Evolutionary conservation across 2,329 filamentous ascomycete genomes (phyloP).

Genomic region (Penicillium sp.): DNA sequence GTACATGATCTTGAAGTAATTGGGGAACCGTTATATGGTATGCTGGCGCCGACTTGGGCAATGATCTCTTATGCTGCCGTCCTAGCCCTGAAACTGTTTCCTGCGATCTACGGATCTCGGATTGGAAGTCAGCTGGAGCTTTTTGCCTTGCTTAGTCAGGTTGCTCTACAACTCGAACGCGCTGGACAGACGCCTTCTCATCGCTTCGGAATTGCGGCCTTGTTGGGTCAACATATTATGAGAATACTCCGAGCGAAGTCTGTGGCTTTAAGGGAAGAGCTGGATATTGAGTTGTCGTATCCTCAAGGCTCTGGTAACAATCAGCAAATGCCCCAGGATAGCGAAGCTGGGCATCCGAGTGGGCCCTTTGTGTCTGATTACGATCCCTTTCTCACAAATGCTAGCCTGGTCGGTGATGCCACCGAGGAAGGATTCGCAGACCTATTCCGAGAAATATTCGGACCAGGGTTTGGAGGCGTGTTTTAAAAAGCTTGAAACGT

Average conservation of each 20-base stretch:
- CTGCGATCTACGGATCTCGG: conserved; percentile 17
- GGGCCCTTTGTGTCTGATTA: conserved; percentile 11
- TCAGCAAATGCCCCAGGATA: neutral
- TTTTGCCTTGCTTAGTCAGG: conserved; percentile 25
- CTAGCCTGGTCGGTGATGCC: conserved; percentile 11
- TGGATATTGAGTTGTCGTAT: neutral
- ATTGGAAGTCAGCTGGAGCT: conserved; percentile 25
- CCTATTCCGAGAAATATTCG: conserved; percentile 30
- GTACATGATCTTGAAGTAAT: conserved; percentile 26
- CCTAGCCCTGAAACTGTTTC: conserved; percentile 28
- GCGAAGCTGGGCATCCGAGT: neutral
- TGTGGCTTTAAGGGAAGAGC: neutral
- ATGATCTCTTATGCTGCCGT: conserved; percentile 34
- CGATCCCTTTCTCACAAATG: conserved; percentile 24
- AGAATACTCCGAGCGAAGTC: conserved; percentile 27
- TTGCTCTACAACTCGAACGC: conserved; percentile 27
- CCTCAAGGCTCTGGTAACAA: neutral
- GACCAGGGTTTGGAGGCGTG: conserved; percentile 22
- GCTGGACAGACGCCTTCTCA: conserved; percentile 30
- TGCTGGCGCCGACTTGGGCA: conserved; percentile 35
- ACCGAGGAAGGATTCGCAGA: conserved; percentile 23
- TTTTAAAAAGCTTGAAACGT: conserved; percentile 5
- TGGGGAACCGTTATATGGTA: conserved; percentile 31
- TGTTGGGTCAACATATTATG: conserved; percentile 31
- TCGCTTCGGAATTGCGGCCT: conserved; percentile 31